Evolutionary conservation across 1,139 yeast genomes (phyloP).

Genomic region (Schwanniomyces etchellsii): DNA sequence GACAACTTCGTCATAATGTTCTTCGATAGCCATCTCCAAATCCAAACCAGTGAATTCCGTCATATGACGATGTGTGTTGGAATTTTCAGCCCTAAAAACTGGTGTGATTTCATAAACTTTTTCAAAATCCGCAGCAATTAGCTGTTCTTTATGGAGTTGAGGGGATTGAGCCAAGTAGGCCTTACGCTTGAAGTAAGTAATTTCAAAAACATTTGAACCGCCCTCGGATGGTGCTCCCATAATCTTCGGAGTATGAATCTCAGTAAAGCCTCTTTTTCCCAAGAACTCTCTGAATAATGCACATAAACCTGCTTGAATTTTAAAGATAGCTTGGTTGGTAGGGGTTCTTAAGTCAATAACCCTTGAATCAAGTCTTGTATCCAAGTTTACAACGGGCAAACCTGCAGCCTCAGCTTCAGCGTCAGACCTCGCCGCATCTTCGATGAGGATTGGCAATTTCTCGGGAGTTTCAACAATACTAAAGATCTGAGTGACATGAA

Average conservation of each 20-base stretch:
- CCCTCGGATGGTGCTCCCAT: constrained; percentile 97
- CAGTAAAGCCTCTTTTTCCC: constrained; percentile 62
- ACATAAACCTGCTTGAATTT: constrained; percentile 86
- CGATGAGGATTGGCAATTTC: constrained; percentile 87
- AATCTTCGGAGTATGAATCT: constrained; percentile 93
- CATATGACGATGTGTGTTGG: constrained; percentile 98
- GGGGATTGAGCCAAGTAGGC: constrained; percentile 98
- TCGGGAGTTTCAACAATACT: constrained; percentile 86
- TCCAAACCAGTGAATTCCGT: constrained; percentile 97
- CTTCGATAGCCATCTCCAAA: constrained; percentile 97
- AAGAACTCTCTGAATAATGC: constrained; percentile 86
- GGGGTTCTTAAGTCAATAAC: constrained; percentile 95
- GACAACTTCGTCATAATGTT: constrained; percentile 93
- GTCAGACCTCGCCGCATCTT: constrained; percentile 94
- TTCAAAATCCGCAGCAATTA: constrained; percentile 97
- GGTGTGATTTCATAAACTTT: constrained; percentile 95
- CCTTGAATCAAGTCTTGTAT: constrained; percentile 91
- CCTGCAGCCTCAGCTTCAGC: constrained; percentile 91
- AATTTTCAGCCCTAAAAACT: constrained; percentile 97
- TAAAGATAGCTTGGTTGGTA: constrained; percentile 96
- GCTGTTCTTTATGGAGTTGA: constrained; percentile 94
- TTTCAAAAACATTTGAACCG: constrained; percentile 94
- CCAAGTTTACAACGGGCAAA: constrained; percentile 89
- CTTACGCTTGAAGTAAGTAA: constrained; percentile 84
- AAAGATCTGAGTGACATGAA: constrained; percentile 66